phyloP scores from a whole-genome alignment of 129 eudicot species.

The Flaveria brownii region DNA sequence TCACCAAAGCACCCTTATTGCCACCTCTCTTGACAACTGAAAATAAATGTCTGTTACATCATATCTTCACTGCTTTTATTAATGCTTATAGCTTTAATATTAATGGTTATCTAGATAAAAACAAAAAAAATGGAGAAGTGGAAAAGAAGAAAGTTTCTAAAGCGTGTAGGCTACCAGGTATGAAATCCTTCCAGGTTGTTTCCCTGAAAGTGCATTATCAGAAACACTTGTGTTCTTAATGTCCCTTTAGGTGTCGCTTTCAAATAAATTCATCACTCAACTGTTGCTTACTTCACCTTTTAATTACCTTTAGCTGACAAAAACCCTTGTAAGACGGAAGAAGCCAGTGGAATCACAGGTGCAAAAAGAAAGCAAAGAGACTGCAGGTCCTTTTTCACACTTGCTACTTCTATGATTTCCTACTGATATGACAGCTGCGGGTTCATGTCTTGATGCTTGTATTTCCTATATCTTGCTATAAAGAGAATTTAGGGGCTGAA shows the following conservation, averaged over 20 bases:
- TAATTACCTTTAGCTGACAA: conserved; percentile 40
- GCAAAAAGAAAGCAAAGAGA: conserved; percentile 68
- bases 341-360: conserved; percentile 36
- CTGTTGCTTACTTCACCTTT: conserved; percentile 32
- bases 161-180: conserved; percentile 52
- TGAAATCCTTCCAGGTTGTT: conserved; percentile 24
- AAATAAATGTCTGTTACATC: conserved; percentile 7
- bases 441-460: conserved; percentile 15
- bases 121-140: conserved; percentile 28
- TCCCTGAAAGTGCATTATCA: not conserved
- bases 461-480: conserved; percentile 7
- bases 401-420: conserved; percentile 13
- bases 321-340: conserved; percentile 35
- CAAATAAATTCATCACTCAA: conserved; percentile 16
- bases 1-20: not conserved
- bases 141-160: conserved; percentile 36
- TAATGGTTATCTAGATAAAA: conserved; percentile 38
- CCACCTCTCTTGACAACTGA: not conserved
- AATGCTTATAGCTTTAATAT: conserved; percentile 36
- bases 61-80: conserved; percentile 22
- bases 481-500: not conserved
- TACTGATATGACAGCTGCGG: not conserved
- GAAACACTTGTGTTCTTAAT: conserved; percentile 1
- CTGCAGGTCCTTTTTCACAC: conserved; percentile 46
- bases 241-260: conserved; percentile 1